A percentile compares a stretch with the other conserved stretches of the same genome.
Evolutionary conservation across 352 stramenopile genomes (phyloP).

Genomic region (Elongisporangium anandrum): DNA sequence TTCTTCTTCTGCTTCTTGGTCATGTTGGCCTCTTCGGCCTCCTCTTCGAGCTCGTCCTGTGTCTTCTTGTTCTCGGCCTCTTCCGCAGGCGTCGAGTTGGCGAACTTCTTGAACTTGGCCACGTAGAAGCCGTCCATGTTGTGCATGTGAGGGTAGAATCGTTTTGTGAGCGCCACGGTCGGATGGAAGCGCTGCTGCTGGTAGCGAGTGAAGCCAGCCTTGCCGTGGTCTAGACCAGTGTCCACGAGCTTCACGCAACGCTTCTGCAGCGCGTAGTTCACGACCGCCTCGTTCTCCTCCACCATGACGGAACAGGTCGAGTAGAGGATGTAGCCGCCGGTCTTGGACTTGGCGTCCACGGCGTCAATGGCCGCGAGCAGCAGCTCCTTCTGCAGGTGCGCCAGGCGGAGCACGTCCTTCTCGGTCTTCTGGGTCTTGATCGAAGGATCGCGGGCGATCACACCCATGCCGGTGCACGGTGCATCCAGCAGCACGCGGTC

Average conservation of each 20-base stretch:
- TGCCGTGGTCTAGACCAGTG: conserved; percentile 96
- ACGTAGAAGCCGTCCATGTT: conserved; percentile 99
- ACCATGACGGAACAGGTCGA: conserved; percentile 97
- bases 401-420: conserved; percentile 87
- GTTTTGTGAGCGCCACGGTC: conserved; percentile 90
- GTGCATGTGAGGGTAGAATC: conserved; percentile 99
- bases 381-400: conserved; percentile 99
- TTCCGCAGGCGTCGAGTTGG: conserved; percentile 86
- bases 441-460: conserved; percentile 97
- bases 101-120: conserved; percentile 99
- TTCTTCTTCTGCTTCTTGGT: conserved; percentile 85
- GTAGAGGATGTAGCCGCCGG: conserved; percentile 98
- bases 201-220: conserved; percentile 90
- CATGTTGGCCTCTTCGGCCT: conserved; percentile 59
- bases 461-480: conserved; percentile 96
- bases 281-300: conserved; percentile 95
- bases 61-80: conserved; percentile 79
- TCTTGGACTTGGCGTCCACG: conserved; percentile 95
- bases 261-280: conserved; percentile 98
- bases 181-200: conserved; percentile 98
- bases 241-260: conserved; percentile 98
- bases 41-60: conserved; percentile 61
- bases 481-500: conserved; percentile 98
- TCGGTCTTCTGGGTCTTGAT: conserved; percentile 98
- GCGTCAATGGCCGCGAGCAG: conserved; percentile 98